Evolutionary conservation across 1,139 yeast species (phyloP).

Genomic region (Pneumocystis wakefieldiae): DNA sequence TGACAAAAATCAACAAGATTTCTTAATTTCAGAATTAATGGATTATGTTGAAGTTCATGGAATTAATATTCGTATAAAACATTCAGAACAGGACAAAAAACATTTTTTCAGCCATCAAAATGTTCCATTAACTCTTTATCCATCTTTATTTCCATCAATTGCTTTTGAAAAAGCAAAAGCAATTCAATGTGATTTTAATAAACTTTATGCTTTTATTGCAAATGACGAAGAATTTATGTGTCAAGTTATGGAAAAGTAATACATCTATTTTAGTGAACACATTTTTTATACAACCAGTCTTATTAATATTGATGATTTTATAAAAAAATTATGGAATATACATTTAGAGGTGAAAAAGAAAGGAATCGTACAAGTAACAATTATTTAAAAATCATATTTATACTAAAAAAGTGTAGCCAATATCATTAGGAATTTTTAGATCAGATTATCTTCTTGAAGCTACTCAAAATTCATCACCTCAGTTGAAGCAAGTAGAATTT

Average conservation of each 20-base stretch:
- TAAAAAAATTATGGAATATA: constrained; percentile 58
- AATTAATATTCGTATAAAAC: constrained; percentile 18
- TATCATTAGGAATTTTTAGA: constrained; percentile 73
- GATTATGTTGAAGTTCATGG: background rate
- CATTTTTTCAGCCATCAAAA: constrained; percentile 29
- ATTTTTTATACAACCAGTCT: constrained; percentile 7
- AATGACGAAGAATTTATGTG: constrained; percentile 49
- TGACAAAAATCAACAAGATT: background rate
- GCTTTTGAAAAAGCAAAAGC: constrained; percentile 52
- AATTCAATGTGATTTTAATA: constrained; percentile 59
- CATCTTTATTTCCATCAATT: constrained; percentile 66
- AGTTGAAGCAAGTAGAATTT: constrained; percentile 83
- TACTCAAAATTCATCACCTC: constrained; percentile 17
- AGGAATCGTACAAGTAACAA: constrained; percentile 5
- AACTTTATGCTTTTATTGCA: constrained; percentile 51
- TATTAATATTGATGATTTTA: constrained; percentile 37
- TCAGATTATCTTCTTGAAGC: constrained; percentile 75
- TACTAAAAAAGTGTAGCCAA: constrained; percentile 38
- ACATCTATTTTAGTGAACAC: background rate
- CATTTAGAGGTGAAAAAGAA: constrained; percentile 33
- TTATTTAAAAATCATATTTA: background rate
- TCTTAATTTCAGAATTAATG: background rate
- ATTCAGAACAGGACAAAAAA: constrained; percentile 1
- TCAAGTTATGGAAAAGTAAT: constrained; percentile 35
- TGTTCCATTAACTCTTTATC: constrained; percentile 81